A percentile compares a stretch with the other conserved stretches of the same genome.
Evolutionary conservation across 768 basidiomycete species (phyloP).

Genomic region (Fistulinella prunicolor): DNA sequence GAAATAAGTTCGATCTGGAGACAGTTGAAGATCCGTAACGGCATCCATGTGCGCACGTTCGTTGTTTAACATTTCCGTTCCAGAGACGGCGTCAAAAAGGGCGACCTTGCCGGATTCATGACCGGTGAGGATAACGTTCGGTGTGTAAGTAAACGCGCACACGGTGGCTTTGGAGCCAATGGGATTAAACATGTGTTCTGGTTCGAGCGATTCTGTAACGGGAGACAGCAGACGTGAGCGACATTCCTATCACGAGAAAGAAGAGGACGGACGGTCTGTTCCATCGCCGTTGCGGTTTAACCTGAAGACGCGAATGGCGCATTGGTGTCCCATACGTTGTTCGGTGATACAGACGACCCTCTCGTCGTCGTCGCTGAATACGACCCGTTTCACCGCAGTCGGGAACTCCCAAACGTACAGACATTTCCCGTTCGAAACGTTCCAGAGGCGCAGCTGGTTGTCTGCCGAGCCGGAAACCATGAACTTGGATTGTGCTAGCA

Average conservation of each 20-base stretch:
- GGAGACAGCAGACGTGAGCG: conserved; percentile 1
- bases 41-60: conserved; percentile 84
- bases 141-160: conserved; percentile 81
- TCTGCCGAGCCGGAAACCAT: conserved; percentile 93
- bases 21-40: conserved; percentile 91
- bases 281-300: conserved; percentile 84
- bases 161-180: conserved; percentile 96
- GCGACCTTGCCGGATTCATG: conserved; percentile 97
- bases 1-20: conserved; percentile 91
- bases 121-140: conserved; percentile 82
- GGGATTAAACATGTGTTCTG: conserved; percentile 77
- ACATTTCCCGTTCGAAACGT: conserved; percentile 85
- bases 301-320: conserved; percentile 86
- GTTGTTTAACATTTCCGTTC: conserved; percentile 79
- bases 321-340: conserved; percentile 92
- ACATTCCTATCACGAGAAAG: not conserved
- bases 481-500: conserved; percentile 73
- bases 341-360: conserved; percentile 93
- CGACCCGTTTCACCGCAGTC: conserved; percentile 94
- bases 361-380: conserved; percentile 83
- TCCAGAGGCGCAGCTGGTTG: conserved; percentile 90
- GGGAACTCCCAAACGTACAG: conserved; percentile 97
- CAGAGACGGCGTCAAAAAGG: conserved; percentile 83
- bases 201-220: conserved; percentile 67
- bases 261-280: conserved; percentile 61